Evolutionary conservation across 225 moss, liverwort and hornwort species (phyloP).

Genomic region (Lunularia cruciata): DNA sequence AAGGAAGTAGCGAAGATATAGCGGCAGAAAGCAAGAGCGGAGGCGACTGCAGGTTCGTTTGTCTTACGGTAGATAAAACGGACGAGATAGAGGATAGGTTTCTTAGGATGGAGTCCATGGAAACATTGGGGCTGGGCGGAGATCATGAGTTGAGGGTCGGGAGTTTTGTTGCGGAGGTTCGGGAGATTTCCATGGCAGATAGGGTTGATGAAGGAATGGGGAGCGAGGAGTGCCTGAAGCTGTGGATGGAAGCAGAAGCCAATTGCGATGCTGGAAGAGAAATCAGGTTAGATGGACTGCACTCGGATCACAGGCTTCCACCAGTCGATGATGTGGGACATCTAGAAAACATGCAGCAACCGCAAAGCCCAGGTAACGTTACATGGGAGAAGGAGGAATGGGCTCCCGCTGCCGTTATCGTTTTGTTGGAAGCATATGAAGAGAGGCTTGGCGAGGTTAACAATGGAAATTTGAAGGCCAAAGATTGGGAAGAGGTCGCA

Average conservation of each 20-base stretch:
- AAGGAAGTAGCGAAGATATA: too few relatives aligned
- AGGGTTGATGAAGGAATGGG: constrained; percentile 15
- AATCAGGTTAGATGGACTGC: not conserved
- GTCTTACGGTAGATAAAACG: too few relatives aligned
- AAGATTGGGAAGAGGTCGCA: constrained; percentile 42
- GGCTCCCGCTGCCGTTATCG: constrained; percentile 25
- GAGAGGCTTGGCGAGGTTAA: constrained; percentile 30
- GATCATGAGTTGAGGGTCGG: constrained; percentile 13
- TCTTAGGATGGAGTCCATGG: constrained; percentile 10
- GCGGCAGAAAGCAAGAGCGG: too few relatives aligned
- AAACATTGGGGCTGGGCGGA: constrained; percentile 11
- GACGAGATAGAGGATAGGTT: too few relatives aligned
- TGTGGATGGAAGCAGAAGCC: constrained; percentile 39
- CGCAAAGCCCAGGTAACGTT: not conserved
- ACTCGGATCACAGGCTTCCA: not conserved
- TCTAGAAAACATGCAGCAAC: constrained; percentile 7
- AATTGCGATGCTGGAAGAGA: constrained; percentile 24
- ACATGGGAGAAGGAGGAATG: constrained; percentile 36
- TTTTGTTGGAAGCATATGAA: constrained; percentile 39
- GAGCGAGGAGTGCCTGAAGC: constrained; percentile 29
- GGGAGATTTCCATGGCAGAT: constrained; percentile 23
- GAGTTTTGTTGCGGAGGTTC: constrained; percentile 23
- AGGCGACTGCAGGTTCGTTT: too few relatives aligned
- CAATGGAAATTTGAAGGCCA: constrained; percentile 34
- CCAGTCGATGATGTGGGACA: constrained; percentile 7